Evolutionary conservation across 768 basidiomycete species (phyloP), one percentile per base, ranked within the genome.

Genomic region (Mycena olivaceomarginata): DNA sequence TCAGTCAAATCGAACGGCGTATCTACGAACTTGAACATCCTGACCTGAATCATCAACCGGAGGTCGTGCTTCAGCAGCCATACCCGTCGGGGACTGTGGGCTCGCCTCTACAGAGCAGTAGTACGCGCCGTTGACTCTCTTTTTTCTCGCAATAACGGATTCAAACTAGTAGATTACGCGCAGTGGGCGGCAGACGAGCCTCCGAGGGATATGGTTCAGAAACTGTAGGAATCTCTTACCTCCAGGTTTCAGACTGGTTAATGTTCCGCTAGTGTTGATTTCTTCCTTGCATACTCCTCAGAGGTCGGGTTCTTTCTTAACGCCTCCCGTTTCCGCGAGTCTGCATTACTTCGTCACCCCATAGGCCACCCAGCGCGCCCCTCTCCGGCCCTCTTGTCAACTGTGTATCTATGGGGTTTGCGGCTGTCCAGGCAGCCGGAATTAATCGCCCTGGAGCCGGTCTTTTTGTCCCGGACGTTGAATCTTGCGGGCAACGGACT

Each of bases 291-390:
- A 20, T 86, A 90, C 77, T 86, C 89, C 0, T 84, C 86, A 15
- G 89, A 91, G 60, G 82, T 92, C 46, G 92, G 91, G 0, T 90
- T 94, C 74, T 94, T 93, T 83, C 86, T 95, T 45, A 84, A 92
- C 74, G 65, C 84, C 5, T 79, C 84, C 8, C 89, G 92, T 8
- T 91, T 94, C 70, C 85, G 87, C 5, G 80, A 84, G 53, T 85
- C 81, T 53, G 85, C 82, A 43, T 80, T 87, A 16, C 83, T 85
- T 12, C 76, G 81, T n/a, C 80, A 84, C 39, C 82, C 85, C 11
- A 75, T 75, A 39, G 84, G 87, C 79, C 71, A 87, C 89, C 79
- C 67, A 12, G 76, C 81, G 11, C 84, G 87, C 40, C 88, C 87
- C 7, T 46, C 86, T 4, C 87, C 87, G 7, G 89, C 88, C 1